Evolutionary conservation across 2,329 filamentous ascomycete species (phyloP).

Genomic region (Gremmenia infestans): DNA sequence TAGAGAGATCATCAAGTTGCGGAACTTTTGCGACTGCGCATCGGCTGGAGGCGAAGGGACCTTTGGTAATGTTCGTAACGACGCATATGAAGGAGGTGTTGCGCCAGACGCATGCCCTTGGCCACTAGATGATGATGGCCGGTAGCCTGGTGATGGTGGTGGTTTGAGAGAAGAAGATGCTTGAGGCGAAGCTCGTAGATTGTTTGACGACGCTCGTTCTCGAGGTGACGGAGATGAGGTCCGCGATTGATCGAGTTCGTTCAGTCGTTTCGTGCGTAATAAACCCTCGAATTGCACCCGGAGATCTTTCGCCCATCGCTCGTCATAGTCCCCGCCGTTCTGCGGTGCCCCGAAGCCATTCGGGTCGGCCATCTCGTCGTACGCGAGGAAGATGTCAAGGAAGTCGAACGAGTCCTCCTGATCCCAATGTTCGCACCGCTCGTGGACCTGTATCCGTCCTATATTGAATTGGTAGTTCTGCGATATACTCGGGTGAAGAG

Average conservation of each 20-base stretch:
- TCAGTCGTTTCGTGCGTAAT: slow-evolving; percentile 80
- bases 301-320: slow-evolving; percentile 73
- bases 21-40: slow-evolving; percentile 65
- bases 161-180: slow-evolving; percentile 28
- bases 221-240: slow-evolving; percentile 53
- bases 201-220: slow-evolving; percentile 47
- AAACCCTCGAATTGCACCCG: slow-evolving; percentile 81
- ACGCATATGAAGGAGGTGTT: slow-evolving; percentile 55
- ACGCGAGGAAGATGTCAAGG: slow-evolving; percentile 23
- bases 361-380: slow-evolving; percentile 26
- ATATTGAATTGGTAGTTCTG: neutral
- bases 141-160: slow-evolving; percentile 31
- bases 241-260: slow-evolving; percentile 65
- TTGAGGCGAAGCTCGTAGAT: slow-evolving; percentile 35
- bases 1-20: slow-evolving; percentile 77
- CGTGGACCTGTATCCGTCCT: slow-evolving; percentile 9
- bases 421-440: slow-evolving; percentile 11
- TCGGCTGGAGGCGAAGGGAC: slow-evolving; percentile 74
- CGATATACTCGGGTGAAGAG: slow-evolving; percentile 3
- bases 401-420: slow-evolving; percentile 13
- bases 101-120: slow-evolving; percentile 27
- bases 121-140: slow-evolving; percentile 44
- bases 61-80: slow-evolving; percentile 59
- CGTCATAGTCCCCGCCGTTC: slow-evolving; percentile 43
- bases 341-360: slow-evolving; percentile 16